Conservation (phyloP, 2,329 filamentous ascomycete species). For the Septoria petroselini region DNA sequence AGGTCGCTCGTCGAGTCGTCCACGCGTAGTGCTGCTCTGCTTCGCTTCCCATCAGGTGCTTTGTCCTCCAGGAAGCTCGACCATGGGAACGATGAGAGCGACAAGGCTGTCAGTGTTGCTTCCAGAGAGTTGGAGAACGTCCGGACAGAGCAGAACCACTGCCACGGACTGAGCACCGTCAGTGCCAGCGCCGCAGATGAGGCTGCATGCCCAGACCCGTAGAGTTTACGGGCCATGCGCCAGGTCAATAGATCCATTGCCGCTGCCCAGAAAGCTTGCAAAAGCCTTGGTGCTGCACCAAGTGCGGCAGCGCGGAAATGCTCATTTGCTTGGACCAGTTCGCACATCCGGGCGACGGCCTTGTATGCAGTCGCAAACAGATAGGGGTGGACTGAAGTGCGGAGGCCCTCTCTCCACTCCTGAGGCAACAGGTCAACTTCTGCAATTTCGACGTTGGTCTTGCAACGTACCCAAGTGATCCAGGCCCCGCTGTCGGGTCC, state of each 20-base stretch:
- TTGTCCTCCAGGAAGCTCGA: constrained; percentile 38
- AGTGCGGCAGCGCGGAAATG: constrained; percentile 63
- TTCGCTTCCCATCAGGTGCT: background rate
- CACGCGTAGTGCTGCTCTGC: background rate
- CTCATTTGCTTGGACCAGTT: constrained; percentile 53
- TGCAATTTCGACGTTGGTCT: background rate
- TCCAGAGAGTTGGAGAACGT: constrained; percentile 95
- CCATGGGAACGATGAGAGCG: constrained; percentile 87
- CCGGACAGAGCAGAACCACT: constrained; percentile 91
- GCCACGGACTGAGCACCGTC: constrained; percentile 78
- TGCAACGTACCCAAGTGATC: constrained; percentile 78
- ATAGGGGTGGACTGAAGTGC: constrained; percentile 86
- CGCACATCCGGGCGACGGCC: constrained; percentile 56
- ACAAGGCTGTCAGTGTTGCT: constrained; percentile 77
- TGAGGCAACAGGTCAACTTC: constrained; percentile 40
- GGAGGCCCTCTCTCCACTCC: constrained; percentile 89
- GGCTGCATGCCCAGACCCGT: constrained; percentile 61
- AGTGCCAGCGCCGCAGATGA: constrained; percentile 69
- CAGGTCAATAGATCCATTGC: constrained; percentile 83
- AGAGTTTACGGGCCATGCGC: constrained; percentile 71
- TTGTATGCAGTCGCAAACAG: constrained; percentile 77
- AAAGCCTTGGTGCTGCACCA: constrained; percentile 66
- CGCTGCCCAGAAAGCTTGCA: constrained; percentile 76
- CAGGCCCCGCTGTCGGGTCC: constrained; percentile 74
- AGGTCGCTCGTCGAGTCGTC: constrained; percentile 18